Percentiles rank a stretch among this genome's conserved stretches.
These are phyloP conservation scores for Cladophialophora immunda DNA, from an alignment of 2,329 filamentous ascomycete genomes.

Conservation along the genomic window DNA sequence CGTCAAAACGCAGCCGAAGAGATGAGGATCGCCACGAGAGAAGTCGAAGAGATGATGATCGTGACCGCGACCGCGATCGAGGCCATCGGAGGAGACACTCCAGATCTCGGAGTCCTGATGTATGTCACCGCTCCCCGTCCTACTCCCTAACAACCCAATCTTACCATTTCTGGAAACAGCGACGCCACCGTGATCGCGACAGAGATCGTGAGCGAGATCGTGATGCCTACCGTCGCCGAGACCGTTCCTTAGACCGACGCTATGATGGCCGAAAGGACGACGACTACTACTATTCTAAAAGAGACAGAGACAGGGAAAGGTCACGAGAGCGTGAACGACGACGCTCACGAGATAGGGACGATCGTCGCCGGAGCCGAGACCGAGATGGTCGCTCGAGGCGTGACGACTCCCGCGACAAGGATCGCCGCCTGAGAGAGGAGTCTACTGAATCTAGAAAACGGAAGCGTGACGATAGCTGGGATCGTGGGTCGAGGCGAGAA, in stretches of 20 bases:
- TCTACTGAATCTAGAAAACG: constrained; percentile 75
- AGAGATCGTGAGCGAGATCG: constrained; percentile 61
- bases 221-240: constrained; percentile 71
- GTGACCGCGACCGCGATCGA: constrained; percentile 57
- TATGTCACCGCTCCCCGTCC: constrained; percentile 44
- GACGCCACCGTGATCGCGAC: constrained; percentile 42
- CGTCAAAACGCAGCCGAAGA: constrained; percentile 70
- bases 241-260: constrained; percentile 69
- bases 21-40: constrained; percentile 63
- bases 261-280: constrained; percentile 69
- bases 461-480: constrained; percentile 72
- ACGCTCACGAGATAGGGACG: constrained; percentile 64
- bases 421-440: constrained; percentile 70
- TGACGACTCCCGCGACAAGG: constrained; percentile 75
- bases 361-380: constrained; percentile 71
- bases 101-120: constrained; percentile 55
- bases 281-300: constrained; percentile 68
- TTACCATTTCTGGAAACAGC: constrained; percentile 27
- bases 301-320: constrained; percentile 70
- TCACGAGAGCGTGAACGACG: constrained; percentile 73
- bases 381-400: constrained; percentile 73
- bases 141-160: constrained; percentile 5
- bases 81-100: constrained; percentile 49
- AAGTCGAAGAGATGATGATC: constrained; percentile 61
- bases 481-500: constrained; percentile 60